Evolutionary conservation across 2,329 filamentous ascomycete species (phyloP), one percentile per base, ranked within the genome.

Genomic region (Exophiala alcalophila): DNA sequence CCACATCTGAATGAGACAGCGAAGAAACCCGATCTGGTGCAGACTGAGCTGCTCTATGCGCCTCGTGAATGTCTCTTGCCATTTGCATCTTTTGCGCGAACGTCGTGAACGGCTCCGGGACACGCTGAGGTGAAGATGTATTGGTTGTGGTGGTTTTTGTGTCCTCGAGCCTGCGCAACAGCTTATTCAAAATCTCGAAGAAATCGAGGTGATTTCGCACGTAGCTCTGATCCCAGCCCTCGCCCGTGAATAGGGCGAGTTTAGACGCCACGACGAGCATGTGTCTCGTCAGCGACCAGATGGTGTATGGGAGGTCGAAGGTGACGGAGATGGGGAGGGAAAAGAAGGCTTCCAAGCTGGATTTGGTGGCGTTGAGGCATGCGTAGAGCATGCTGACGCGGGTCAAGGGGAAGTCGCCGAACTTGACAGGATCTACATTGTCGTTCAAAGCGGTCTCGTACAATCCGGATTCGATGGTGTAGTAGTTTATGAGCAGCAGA

Each of bases 301-400:
- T 54, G 0, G 68, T 61, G 6, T 76, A 68, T 0, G 76, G 72
- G 16, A 76, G 61, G 20, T 66, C 62, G 43, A 70, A 68, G 40
- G 72, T 75, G 3, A 64, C 58, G 0, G 58, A 50, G 0, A 67
- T 58, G 0, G 75, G 68, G 0, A 78, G 57, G 0, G 63, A 55
- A 2, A 72, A 61, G 65, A 73, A 75, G 25, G 62, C 61, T 2
- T 74, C 67, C 34, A 78, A 77, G 61, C 72, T 79, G 0, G 59
- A 57, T 25, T 66, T 69, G 0, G 77, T 55, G 1, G 74, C 70
- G 11, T 64, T 60, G 30, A 71, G 68, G 3, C 72, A 71, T 16
- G 68, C 67, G 49, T 72, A 75, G 7, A 80, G 68, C 3, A 69
- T 61, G 42, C 78, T 72, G 2, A 78, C 62, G 0, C 69, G 65